Evolutionary conservation across 805 yeast genomes (phyloP).

Genomic region (Yarrowia keelungensis): DNA sequence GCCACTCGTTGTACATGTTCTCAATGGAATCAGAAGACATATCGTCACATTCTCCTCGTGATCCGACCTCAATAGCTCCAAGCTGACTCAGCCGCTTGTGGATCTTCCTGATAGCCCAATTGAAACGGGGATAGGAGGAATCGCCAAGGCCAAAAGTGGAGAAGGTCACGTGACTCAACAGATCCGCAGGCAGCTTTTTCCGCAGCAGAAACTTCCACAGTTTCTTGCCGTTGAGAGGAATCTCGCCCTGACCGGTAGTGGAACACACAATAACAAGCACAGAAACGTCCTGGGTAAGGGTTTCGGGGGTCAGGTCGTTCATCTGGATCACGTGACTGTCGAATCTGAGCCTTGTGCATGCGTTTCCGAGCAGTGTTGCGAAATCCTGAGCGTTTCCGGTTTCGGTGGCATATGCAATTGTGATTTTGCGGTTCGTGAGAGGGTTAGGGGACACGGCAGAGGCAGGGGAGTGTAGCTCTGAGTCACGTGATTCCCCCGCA

Average conservation of each 20-base stretch:
- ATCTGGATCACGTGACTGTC: conserved; percentile 55
- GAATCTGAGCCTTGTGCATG: conserved; percentile 62
- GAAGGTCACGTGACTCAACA: conserved; percentile 66
- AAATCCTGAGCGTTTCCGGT: conserved; percentile 91
- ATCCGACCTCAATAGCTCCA: conserved; percentile 76
- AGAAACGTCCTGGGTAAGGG: conserved; percentile 47
- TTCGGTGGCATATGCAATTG: conserved; percentile 84
- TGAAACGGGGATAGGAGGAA: conserved; percentile 85
- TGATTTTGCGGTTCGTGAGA: conserved; percentile 5
- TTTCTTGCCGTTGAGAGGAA: conserved; percentile 76
- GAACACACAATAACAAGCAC: conserved; percentile 66
- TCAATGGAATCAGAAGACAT: conserved; percentile 74
- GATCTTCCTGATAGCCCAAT: conserved; percentile 84
- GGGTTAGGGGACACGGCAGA: not conserved
- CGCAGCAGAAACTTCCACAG: conserved; percentile 78
- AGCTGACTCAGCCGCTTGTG: conserved; percentile 80
- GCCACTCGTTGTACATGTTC: conserved; percentile 79
- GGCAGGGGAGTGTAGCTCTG: not conserved
- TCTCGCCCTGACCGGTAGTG: conserved; percentile 94
- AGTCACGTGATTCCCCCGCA: not conserved
- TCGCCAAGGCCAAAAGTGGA: conserved; percentile 93
- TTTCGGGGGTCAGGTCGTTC: conserved; percentile 54
- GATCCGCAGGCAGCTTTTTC: conserved; percentile 65
- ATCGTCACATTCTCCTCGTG: conserved; percentile 90
- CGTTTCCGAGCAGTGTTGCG: conserved; percentile 67